Base-by-base conservation (phyloP, 2,329 filamentous ascomycete species). In the Fusarium ramigenum region DNA sequence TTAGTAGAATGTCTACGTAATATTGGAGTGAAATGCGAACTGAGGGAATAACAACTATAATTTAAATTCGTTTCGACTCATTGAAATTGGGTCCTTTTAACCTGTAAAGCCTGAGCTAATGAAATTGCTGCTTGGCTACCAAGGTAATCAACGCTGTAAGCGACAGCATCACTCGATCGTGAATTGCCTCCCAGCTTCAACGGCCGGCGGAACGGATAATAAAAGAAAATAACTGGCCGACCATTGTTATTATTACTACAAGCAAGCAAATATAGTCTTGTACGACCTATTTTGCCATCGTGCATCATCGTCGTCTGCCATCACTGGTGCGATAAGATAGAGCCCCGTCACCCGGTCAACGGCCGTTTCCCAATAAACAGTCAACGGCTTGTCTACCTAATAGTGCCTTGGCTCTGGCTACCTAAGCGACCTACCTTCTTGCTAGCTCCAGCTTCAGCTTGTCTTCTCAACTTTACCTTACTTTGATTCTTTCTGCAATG, bases 311-410 rank as follows among this genome's bases (percentile, higher is more conserved):
- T 66, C 52, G 56, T 50, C 44, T 19, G 34, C 37, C 59, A 47
- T 72, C 52, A 74, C 57, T 52, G 63, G 54, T 61, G 40, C 66
- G 71, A 78, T 77, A 77, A 77, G 69, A 75, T 75, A 54, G 19
- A 43, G 54, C 50, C 40, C 50, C 54, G 70, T 79, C 56, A 52
- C 74, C 78, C 54, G 70, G 74, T 70, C 77, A 79, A 79, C 78
- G 25, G 7, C 61, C 59, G 60, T 61, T 64, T 63, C 61, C 54
- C 50, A 58, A 73, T 79, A 78, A 79, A 79, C 76, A 79, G 76
- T 72, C 74, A 78, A 77, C 75, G 69, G 75, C 75, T 63, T 61
- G 42, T 71, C 63, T 28, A 28, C 28, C 28, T 64, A 63, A 67
- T 58, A 63, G 62, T 70, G 61, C 63, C 56, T 69, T 58, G 69